These are phyloP conservation scores for Elsinoe ampelina DNA, from an alignment of 2,329 filamentous ascomycete species.

Conservation along the genomic window DNA sequence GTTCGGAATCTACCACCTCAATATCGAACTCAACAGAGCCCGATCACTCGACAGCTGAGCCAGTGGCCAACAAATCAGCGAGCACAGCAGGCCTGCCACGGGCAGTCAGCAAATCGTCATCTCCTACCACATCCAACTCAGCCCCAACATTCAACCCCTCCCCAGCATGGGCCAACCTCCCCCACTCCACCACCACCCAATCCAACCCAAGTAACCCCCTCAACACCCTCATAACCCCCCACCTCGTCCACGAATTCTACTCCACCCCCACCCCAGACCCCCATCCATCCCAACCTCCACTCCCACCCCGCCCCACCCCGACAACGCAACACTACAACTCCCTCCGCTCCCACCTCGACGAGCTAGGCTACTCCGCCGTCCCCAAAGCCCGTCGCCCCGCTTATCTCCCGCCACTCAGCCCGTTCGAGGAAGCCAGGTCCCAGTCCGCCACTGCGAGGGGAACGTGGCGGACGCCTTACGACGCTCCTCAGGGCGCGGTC, in stretches of 20 bases:
- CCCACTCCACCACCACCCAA: background rate
- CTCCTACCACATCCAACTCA: background rate
- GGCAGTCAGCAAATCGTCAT: background rate
- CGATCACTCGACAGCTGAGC: too few relatives aligned
- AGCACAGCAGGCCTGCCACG: background rate
- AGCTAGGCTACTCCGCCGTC: background rate
- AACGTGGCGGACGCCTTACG: too few relatives aligned
- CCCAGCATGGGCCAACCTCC: background rate
- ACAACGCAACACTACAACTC: constrained; percentile 1
- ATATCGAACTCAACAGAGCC: too few relatives aligned
- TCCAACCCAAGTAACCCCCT: background rate
- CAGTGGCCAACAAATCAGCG: background rate
- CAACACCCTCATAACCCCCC: background rate
- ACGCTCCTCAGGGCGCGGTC: background rate
- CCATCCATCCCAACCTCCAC: background rate
- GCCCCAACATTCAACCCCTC: background rate
- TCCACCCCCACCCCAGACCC: background rate
- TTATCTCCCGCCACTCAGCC: background rate
- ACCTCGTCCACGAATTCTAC: constrained; percentile 7
- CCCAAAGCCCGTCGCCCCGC: background rate
- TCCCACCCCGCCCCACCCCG: background rate
- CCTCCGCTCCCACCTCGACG: constrained; percentile 8
- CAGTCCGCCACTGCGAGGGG: background rate
- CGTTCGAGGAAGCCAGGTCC: background rate
- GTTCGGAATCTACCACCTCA: too few relatives aligned